Evolutionary conservation across 495 filamentous ascomycete genomes (phyloP), one percentile per base, ranked within the genome.

Genomic region (Apodospora peruviana): DNA sequence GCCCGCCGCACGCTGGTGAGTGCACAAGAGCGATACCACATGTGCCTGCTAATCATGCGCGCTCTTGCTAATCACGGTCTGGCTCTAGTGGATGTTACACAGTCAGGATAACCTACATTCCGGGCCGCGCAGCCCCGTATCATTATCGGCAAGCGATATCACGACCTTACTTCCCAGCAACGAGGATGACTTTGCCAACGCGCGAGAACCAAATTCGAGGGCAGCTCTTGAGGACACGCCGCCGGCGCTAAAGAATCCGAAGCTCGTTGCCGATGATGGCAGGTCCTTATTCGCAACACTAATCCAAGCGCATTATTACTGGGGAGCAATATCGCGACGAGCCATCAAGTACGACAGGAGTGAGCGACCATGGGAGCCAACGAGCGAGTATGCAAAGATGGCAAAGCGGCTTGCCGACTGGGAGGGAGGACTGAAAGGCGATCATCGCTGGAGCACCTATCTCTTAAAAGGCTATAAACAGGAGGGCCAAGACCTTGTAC

Each of bases 71-170:
- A 32, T 32, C 14, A 7, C 14, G 27, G 7, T 32, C 27, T 14
- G 27, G 14, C 7, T 32, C 7, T 36, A 75, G 69, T 74, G 73
- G 73, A 76, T 74, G 72, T 48, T 73, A 51, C 70, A 75, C 53
- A 75, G 71, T 52, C 75, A 78, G 50, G 72, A 76, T 38, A 76
- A 77, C 45, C 64, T 78, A 20, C 68, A 73, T 45, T 75, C 72
- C 0, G 72, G 73, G 0, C 69, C 71, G 3, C 66, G 62, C 22
- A 69, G 69, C 23, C 75, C 75, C 5, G 53, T 73, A 5, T 67
- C 73, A 0, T 50, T 78, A n/a, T 61, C 67, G 5, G 69, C 70
- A 3, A 61, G 63, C 29, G 75, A 78, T 41, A 76, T 78, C 43
- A 76, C 73, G 1, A 62, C 75, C 3, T 53, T 73, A n/a, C 64